Percentiles rank a stretch among this genome's conserved stretches.
Evolutionary conservation across 345 rosid genomes (phyloP).

Genomic region (Physaria fendleri): DNA sequence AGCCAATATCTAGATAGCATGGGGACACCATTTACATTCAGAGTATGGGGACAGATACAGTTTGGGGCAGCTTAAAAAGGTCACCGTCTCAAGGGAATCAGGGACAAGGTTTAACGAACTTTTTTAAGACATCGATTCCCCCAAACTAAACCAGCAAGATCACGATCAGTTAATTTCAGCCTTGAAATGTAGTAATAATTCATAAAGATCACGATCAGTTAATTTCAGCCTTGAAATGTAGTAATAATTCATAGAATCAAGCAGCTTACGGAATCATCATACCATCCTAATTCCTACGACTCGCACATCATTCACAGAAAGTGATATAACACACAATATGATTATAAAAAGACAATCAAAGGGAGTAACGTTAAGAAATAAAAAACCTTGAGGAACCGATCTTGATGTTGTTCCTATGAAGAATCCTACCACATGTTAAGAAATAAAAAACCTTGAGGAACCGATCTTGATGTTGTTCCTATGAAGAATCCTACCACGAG

Average conservation of each 20-base stretch:
- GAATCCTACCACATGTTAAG: too few relatives aligned
- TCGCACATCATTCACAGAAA: not conserved
- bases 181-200: not conserved
- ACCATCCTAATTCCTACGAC: not conserved
- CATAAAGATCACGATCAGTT: not conserved
- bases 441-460: constrained; percentile 67
- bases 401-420: constrained; percentile 74
- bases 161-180: not conserved
- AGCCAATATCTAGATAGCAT: not conserved
- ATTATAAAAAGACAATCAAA: not conserved
- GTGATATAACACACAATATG: not conserved
- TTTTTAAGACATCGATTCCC: not conserved
- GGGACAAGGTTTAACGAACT: too few relatives aligned
- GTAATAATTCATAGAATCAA: not conserved
- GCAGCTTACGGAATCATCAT: not conserved
- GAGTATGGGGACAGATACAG: too few relatives aligned
- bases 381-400: constrained; percentile 45
- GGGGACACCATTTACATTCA: not conserved
- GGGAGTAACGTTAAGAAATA: not conserved
- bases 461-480: constrained; percentile 64
- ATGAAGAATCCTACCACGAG: constrained; percentile 68
- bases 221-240: not conserved
- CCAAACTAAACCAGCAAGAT: not conserved
- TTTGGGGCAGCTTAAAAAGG: too few relatives aligned
- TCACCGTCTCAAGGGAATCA: too few relatives aligned